phyloP scores from a whole-genome alignment of 108 stramenopile species.

The Bacterosira constricta region DNA sequence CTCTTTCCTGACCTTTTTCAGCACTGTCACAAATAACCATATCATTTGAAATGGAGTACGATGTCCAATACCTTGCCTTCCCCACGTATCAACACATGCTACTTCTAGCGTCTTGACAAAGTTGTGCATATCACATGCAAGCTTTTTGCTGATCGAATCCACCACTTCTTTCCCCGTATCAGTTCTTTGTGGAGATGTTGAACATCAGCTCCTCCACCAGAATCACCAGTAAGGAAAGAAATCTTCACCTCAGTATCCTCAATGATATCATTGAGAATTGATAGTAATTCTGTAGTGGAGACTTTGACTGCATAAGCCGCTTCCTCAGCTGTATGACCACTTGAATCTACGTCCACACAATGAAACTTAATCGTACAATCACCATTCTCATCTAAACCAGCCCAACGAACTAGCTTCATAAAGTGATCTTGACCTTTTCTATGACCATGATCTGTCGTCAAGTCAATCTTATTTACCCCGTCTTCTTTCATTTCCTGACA shows the following conservation, averaged over 20 bases:
- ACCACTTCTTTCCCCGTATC: neutral
- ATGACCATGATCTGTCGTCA: slow-evolving; percentile 23
- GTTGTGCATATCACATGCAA: neutral
- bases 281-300: neutral
- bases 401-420: slow-evolving; percentile 25
- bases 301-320: slow-evolving; percentile 12
- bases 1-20: too few species aligned
- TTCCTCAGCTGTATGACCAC: slow-evolving; percentile 7
- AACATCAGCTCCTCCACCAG: slow-evolving; percentile 13
- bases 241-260: neutral
- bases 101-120: neutral
- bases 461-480: neutral
- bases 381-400: neutral
- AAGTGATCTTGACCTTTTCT: slow-evolving; percentile 16
- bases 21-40: too few species aligned
- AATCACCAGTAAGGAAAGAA: slow-evolving; percentile 1
- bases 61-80: neutral
- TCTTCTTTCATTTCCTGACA: neutral
- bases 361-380: neutral
- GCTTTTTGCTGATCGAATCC: neutral
- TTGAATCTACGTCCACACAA: slow-evolving; percentile 7
- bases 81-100: neutral
- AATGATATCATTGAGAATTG: neutral
- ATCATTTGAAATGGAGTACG: slow-evolving; percentile 1
- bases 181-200: neutral